phyloP scores from a whole-genome alignment of 768 basidiomycete species.

The Termitomyces sp. region DNA sequence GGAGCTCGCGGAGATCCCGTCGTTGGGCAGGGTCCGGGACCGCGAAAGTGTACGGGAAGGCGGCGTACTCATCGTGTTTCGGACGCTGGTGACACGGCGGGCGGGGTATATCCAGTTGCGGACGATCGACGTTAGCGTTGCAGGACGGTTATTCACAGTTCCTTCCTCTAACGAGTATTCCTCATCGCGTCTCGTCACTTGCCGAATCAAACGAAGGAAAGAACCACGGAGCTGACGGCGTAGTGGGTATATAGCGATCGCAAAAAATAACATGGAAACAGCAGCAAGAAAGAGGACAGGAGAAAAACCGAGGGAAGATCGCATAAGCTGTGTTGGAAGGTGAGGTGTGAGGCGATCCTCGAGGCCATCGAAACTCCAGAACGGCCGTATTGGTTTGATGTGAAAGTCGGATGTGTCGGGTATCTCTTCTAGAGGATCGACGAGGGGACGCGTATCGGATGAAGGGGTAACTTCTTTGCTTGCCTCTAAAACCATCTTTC shows the following conservation, averaged over 20 bases:
- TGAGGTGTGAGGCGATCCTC: conserved; percentile 65
- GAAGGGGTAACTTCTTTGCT: conserved; percentile 71
- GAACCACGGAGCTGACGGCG: conserved; percentile 47
- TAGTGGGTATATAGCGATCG: conserved; percentile 49
- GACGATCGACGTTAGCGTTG: conserved; percentile 27
- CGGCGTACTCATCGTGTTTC: conserved; percentile 15
- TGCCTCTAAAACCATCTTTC: conserved; percentile 98
- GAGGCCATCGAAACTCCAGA: conserved; percentile 51
- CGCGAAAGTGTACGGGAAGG: conserved; percentile 31
- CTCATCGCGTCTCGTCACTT: conserved; percentile 28
- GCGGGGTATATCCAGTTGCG: conserved; percentile 28
- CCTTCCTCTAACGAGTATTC: conserved; percentile 52
- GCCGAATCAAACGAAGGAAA: conserved; percentile 39
- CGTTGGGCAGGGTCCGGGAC: conserved; percentile 28
- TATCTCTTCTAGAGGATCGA: conserved; percentile 68
- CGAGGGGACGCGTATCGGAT: conserved; percentile 48
- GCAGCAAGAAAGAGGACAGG: conserved; percentile 59
- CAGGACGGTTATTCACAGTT: conserved; percentile 21
- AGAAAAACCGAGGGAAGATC: conserved; percentile 69
- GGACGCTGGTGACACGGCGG: conserved; percentile 24
- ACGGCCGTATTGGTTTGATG: conserved; percentile 60
- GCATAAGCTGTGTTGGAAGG: conserved; percentile 56
- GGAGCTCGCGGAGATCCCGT: conserved; percentile 25
- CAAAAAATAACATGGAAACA: conserved; percentile 33
- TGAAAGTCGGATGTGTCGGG: conserved; percentile 46